Evolutionary conservation across 2,329 filamentous ascomycete genomes (phyloP).

Genomic region (Escovopsis sp.): DNA sequence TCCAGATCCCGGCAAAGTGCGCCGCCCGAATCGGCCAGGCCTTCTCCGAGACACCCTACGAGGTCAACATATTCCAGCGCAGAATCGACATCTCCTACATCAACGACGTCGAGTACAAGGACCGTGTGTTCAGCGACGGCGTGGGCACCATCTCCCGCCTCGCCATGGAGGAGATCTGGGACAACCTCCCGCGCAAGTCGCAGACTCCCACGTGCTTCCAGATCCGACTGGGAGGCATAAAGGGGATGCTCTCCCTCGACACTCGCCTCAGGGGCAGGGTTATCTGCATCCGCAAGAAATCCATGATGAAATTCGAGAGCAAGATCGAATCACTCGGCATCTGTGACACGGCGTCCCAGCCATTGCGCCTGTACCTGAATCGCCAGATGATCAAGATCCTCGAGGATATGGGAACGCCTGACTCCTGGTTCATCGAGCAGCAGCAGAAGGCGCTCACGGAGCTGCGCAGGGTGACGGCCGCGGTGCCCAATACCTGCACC

Average conservation of each 20-base stretch:
- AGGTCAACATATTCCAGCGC: slow-evolving; percentile 33
- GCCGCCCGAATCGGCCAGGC: slow-evolving; percentile 50
- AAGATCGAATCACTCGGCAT: slow-evolving; percentile 47
- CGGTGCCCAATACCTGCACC: slow-evolving; percentile 43
- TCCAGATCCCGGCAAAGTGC: slow-evolving; percentile 38
- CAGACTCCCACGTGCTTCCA: slow-evolving; percentile 53
- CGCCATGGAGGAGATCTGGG: slow-evolving; percentile 47
- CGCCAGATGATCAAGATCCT: slow-evolving; percentile 74
- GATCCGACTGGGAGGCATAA: slow-evolving; percentile 58
- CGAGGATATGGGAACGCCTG: slow-evolving; percentile 55
- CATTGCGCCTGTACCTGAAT: slow-evolving; percentile 58
- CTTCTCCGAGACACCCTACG: slow-evolving; percentile 59
- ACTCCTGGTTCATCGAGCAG: slow-evolving; percentile 45
- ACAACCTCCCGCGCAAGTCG: slow-evolving; percentile 30
- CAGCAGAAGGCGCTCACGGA: slow-evolving; percentile 48
- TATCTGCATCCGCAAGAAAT: slow-evolving; percentile 47
- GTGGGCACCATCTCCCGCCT: slow-evolving; percentile 56
- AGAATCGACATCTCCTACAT: slow-evolving; percentile 22
- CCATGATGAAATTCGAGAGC: slow-evolving; percentile 68
- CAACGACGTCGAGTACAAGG: slow-evolving; percentile 34
- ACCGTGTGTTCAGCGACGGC: slow-evolving; percentile 62
- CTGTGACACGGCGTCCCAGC: slow-evolving; percentile 52
- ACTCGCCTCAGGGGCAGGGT: slow-evolving; percentile 38
- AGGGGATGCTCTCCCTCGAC: slow-evolving; percentile 67
- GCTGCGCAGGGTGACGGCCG: slow-evolving; percentile 44